Conservation (phyloP, 2,329 filamentous ascomycete genomes). For the Diaporthe caulivora region DNA sequence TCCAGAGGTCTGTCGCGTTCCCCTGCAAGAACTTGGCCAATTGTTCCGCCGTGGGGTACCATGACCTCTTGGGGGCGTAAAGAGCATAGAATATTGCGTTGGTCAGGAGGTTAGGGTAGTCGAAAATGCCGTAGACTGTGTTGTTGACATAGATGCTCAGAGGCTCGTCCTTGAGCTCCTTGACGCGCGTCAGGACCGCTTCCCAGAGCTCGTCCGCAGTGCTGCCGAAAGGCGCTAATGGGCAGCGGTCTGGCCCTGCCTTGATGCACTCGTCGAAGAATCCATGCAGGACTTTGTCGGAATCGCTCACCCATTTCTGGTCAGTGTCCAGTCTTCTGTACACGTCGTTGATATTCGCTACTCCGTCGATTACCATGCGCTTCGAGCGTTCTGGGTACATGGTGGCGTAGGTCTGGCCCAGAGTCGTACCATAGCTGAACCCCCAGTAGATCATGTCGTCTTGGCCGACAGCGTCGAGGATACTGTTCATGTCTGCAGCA, state of each 20-base stretch:
- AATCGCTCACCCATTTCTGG: constrained; percentile 52
- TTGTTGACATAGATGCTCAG: constrained; percentile 57
- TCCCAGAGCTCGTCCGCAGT: constrained; percentile 50
- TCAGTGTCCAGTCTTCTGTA: constrained; percentile 47
- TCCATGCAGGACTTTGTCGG: constrained; percentile 55
- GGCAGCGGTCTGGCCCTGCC: constrained; percentile 57
- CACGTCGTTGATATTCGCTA: constrained; percentile 56
- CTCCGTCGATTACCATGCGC: constrained; percentile 57
- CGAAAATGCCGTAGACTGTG: constrained; percentile 53
- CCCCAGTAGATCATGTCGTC: constrained; percentile 57
- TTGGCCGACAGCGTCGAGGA: constrained; percentile 40
- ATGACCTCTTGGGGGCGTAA: constrained; percentile 50
- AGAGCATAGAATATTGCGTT: constrained; percentile 54
- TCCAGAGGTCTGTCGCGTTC: constrained; percentile 53
- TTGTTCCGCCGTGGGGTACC: constrained; percentile 50
- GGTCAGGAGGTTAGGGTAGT: constrained; percentile 50
- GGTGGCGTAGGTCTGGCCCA: constrained; percentile 54
- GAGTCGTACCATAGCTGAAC: constrained; percentile 62
- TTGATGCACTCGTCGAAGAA: constrained; percentile 62
- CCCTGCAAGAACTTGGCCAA: constrained; percentile 52
- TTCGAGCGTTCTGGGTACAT: constrained; percentile 54
- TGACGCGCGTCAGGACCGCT: constrained; percentile 49
- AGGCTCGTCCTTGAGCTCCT: constrained; percentile 52
- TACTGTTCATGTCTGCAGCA: constrained; percentile 23
- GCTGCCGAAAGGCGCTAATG: constrained; percentile 53